phyloP scores from a whole-genome alignment of 2,329 filamentous ascomycete species.

The Aspergillus thermomutatus region DNA sequence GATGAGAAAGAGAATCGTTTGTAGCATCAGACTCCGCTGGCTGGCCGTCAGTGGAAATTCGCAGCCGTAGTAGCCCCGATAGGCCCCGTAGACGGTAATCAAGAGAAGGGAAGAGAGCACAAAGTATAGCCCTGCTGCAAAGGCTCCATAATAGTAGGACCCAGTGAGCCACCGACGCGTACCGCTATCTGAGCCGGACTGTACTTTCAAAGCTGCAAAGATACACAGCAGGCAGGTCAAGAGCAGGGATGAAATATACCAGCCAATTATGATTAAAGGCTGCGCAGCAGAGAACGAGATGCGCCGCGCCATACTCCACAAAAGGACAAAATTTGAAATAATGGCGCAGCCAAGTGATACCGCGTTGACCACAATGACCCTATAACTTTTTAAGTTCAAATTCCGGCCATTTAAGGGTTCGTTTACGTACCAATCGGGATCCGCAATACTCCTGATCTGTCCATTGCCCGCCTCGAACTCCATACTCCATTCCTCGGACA shows the following conservation, averaged over 20 bases:
- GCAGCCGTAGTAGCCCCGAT: constrained; percentile 51
- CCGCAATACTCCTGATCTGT: not conserved
- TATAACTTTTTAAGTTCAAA: constrained; percentile 14
- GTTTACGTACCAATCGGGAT: not conserved
- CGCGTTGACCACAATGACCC: constrained; percentile 54
- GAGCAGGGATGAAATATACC: constrained; percentile 52
- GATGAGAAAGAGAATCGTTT: constrained; percentile 40
- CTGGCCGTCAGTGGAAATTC: constrained; percentile 55
- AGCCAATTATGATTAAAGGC: constrained; percentile 60
- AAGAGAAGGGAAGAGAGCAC: constrained; percentile 54
- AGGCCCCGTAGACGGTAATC: constrained; percentile 55
- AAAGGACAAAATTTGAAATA: constrained; percentile 52
- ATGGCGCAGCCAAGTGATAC: constrained; percentile 54
- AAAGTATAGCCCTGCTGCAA: constrained; percentile 56
- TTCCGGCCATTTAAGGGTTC: not conserved
- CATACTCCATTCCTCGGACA: constrained; percentile 56
- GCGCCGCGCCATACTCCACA: constrained; percentile 59
- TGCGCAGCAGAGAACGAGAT: constrained; percentile 55
- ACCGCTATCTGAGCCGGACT: not conserved
- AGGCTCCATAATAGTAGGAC: constrained; percentile 59
- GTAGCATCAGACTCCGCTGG: constrained; percentile 52
- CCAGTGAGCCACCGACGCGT: constrained; percentile 50
- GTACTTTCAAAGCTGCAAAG: constrained; percentile 33
- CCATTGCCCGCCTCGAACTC: constrained; percentile 48
- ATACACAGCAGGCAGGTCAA: constrained; percentile 52